Evolutionary conservation across 2,329 filamentous ascomycete species (phyloP).

Genomic region (Aspergillus neotritici): DNA sequence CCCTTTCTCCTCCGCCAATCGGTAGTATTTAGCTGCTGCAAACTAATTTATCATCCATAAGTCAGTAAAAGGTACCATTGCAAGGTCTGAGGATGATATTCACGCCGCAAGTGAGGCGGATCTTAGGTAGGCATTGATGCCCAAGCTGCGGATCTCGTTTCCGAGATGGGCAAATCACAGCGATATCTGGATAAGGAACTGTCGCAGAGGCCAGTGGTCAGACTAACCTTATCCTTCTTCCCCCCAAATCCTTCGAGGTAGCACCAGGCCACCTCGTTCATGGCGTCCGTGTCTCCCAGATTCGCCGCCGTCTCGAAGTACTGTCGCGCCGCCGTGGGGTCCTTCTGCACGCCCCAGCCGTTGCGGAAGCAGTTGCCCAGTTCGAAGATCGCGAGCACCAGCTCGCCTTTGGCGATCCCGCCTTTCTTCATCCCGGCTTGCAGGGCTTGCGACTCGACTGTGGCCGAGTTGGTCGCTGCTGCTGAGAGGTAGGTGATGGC

Average conservation of each 20-base stretch:
- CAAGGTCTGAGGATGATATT: constrained; percentile 5
- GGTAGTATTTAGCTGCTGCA: constrained; percentile 79
- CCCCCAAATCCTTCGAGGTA: constrained; percentile 95
- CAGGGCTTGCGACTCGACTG: constrained; percentile 78
- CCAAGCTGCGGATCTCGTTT: constrained; percentile 9
- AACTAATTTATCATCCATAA: constrained; percentile 23
- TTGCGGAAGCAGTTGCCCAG: constrained; percentile 72
- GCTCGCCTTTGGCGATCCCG: constrained; percentile 88
- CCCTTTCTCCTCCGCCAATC: constrained; percentile 80
- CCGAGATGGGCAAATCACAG: neutral
- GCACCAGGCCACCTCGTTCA: constrained; percentile 96
- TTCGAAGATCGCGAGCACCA: constrained; percentile 94
- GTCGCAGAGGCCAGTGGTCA: constrained; percentile 1
- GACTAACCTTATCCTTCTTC: constrained; percentile 93
- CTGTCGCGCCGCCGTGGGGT: constrained; percentile 75
- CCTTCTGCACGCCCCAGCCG: constrained; percentile 85
- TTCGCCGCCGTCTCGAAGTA: constrained; percentile 99
- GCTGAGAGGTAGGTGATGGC: constrained; percentile 81
- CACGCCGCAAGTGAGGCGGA: constrained; percentile 20
- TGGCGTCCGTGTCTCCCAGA: constrained; percentile 90
- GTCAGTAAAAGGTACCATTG: constrained; percentile 6
- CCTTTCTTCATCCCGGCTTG: constrained; percentile 86
- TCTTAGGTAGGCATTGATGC: constrained; percentile 28
- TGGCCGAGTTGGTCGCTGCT: constrained; percentile 83
- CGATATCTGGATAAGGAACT: neutral